Evolutionary conservation across 441 rosid species (phyloP).

Genomic region (Populus tomentosa): DNA sequence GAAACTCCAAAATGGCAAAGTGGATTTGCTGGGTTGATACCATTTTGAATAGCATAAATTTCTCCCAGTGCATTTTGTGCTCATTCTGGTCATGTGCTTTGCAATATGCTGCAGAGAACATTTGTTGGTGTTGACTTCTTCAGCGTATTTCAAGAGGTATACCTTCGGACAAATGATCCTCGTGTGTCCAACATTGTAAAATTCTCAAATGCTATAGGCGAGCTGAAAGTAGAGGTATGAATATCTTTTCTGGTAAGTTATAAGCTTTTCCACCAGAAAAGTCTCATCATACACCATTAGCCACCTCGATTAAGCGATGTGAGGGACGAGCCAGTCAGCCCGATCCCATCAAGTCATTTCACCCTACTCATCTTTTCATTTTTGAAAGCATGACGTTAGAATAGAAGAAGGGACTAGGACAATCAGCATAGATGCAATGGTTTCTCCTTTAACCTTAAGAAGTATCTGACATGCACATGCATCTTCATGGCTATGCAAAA

Average conservation of each 20-base stretch:
- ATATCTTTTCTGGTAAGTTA: neutral
- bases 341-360: no score
- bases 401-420: neutral
- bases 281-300: no score
- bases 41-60: neutral
- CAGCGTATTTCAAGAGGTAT: conserved; percentile 86
- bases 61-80: neutral
- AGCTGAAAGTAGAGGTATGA: conserved; percentile 90
- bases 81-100: neutral
- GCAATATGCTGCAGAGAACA: conserved; percentile 57
- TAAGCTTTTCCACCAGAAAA: no score
- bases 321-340: no score
- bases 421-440: neutral
- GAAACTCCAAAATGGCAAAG: neutral
- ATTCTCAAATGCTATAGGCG: conserved; percentile 81
- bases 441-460: neutral
- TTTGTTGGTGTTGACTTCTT: conserved; percentile 86
- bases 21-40: neutral
- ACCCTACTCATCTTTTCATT: no score
- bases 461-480: neutral
- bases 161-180: conserved; percentile 64
- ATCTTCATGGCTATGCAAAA: neutral
- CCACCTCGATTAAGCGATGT: no score
- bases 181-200: conserved; percentile 81
- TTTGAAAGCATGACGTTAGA: no score